phyloP scores from a whole-genome alignment of 2,329 filamentous ascomycete genomes.

The Dendrostoma leiphaemia region DNA sequence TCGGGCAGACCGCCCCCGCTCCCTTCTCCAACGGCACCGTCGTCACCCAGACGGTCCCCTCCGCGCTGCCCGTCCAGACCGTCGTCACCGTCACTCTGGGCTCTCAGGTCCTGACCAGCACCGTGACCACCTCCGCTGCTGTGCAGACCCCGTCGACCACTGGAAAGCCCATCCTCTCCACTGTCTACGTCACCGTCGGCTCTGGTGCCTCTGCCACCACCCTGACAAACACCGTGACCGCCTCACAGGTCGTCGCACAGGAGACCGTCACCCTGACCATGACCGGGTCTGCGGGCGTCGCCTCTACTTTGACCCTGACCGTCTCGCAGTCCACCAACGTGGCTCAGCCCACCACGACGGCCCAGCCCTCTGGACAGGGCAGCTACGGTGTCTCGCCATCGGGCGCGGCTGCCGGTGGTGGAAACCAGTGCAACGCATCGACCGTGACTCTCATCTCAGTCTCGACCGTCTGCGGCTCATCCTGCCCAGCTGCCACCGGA shows the following conservation, averaged over 20 bases:
- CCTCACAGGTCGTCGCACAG: slow-evolving; percentile 13
- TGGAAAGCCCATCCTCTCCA: slow-evolving; percentile 8
- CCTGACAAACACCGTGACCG: slow-evolving; percentile 14
- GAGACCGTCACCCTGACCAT: slow-evolving; percentile 14
- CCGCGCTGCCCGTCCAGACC: slow-evolving; percentile 15
- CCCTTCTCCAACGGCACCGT: background rate
- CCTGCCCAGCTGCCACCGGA: slow-evolving; percentile 3
- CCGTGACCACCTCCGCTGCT: slow-evolving; percentile 9
- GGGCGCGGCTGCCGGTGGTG: no score
- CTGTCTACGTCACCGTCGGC: slow-evolving; percentile 15
- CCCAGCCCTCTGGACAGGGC: slow-evolving; percentile 4
- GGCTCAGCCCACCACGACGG: background rate
- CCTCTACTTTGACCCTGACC: slow-evolving; percentile 16
- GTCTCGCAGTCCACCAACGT: slow-evolving; percentile 6
- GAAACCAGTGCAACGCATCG: slow-evolving; percentile 11
- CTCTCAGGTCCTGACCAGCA: slow-evolving; percentile 13
- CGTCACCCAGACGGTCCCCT: slow-evolving; percentile 4
- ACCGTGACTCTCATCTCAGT: slow-evolving; percentile 16
- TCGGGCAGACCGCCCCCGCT: background rate
- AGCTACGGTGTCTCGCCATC: no score
- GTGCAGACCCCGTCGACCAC: slow-evolving; percentile 9
- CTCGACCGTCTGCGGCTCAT: slow-evolving; percentile 13
- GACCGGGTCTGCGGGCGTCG: slow-evolving; percentile 9
- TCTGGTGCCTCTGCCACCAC: background rate
- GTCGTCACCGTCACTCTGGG: slow-evolving; percentile 16